Conservation (phyloP, 2,329 filamentous ascomycete species). For the Thielaviopsis punctulata region DNA sequence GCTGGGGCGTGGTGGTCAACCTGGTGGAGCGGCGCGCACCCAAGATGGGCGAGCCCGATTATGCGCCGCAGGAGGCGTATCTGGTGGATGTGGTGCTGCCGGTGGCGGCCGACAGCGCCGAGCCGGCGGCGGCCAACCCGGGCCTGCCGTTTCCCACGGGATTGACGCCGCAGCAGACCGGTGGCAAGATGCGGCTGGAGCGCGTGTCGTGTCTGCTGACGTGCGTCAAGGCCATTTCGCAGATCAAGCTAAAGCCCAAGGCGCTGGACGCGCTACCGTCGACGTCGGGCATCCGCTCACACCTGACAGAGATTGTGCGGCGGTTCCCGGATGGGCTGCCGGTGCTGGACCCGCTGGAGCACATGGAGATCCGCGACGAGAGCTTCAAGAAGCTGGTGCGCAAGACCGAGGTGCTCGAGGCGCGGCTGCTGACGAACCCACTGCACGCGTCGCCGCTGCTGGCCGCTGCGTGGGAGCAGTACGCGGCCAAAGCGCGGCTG, state of each 20-base stretch:
- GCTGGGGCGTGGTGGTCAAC: slow-evolving; percentile 81
- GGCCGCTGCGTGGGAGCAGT: slow-evolving; percentile 71
- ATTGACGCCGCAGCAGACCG: slow-evolving; percentile 42
- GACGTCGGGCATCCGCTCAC: slow-evolving; percentile 41
- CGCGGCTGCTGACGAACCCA: slow-evolving; percentile 71
- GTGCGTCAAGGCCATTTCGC: slow-evolving; percentile 69
- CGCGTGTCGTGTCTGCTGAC: slow-evolving; percentile 74
- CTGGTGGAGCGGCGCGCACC: slow-evolving; percentile 46
- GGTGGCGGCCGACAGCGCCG: slow-evolving; percentile 30
- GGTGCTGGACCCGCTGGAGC: slow-evolving; percentile 79
- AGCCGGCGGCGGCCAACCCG: slow-evolving; percentile 23
- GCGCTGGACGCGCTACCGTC: slow-evolving; percentile 9
- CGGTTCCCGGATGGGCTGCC: slow-evolving; percentile 88
- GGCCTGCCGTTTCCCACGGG: slow-evolving; percentile 37
- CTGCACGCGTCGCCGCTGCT: slow-evolving; percentile 80
- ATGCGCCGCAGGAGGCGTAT: slow-evolving; percentile 57
- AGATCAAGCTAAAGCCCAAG: slow-evolving; percentile 45
- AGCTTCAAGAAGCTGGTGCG: slow-evolving; percentile 81
- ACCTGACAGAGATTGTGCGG: slow-evolving; percentile 60
- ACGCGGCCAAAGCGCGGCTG: slow-evolving; percentile 61
- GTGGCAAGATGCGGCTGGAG: slow-evolving; percentile 55
- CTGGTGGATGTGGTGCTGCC: slow-evolving; percentile 68
- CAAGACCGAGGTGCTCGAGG: slow-evolving; percentile 95
- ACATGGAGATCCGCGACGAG: slow-evolving; percentile 88
- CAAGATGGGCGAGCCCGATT: slow-evolving; percentile 51